A percentile compares a stretch with the other conserved stretches of the same genome.
Conservation (phyloP, 2,329 filamentous ascomycete species). For the Aspergillus fijiensis region DNA sequence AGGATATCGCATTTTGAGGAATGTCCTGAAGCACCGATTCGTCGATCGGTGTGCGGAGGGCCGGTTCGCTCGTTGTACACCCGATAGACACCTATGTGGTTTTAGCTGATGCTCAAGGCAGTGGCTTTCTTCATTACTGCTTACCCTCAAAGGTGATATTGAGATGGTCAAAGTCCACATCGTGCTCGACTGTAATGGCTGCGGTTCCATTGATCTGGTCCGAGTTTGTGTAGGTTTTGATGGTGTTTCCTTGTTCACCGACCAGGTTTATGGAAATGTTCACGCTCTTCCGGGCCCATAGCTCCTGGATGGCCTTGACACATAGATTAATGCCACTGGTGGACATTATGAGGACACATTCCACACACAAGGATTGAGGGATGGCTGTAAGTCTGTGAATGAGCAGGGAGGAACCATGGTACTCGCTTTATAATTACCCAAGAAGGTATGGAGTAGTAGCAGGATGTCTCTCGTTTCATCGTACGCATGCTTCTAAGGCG, state of each 20-base stretch:
- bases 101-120: not conserved
- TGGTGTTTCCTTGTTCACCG: not conserved
- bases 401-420: not conserved
- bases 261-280: not conserved
- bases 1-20: not conserved
- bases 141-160: not conserved
- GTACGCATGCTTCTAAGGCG: not conserved
- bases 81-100: not conserved
- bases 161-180: not conserved
- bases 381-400: not conserved
- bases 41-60: not conserved
- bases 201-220: not conserved
- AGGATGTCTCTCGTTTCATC: not conserved
- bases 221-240: not conserved
- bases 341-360: not conserved
- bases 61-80: not conserved
- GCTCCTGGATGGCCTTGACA: not conserved
- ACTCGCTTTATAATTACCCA: not conserved
- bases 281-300: not conserved
- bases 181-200: not conserved
- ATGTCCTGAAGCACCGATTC: not conserved
- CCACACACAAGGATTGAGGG: not conserved
- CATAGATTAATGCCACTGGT: not conserved
- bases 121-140: not conserved
- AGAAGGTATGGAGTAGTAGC: not conserved